phyloP scores from a whole-genome alignment of 1,284 basidiomycete species.

The Fistulinella staudtii region DNA sequence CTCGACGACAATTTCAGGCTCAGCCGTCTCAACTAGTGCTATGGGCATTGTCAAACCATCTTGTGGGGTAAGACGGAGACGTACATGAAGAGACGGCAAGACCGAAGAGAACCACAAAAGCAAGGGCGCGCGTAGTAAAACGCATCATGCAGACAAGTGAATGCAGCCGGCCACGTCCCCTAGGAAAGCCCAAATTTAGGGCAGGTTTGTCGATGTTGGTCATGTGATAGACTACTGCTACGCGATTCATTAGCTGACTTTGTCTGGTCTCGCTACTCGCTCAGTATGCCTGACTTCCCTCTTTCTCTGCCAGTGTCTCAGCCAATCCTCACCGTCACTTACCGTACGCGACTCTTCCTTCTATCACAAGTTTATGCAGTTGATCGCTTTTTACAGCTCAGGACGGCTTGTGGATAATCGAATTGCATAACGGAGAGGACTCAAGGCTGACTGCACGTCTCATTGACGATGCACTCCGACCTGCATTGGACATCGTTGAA shows the following conservation, averaged over 20 bases:
- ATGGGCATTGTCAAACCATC: conserved; percentile 6
- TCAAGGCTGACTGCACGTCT: conserved; percentile 64
- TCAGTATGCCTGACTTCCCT: no score
- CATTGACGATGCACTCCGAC: conserved; percentile 60
- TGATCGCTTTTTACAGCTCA: conserved; percentile 44
- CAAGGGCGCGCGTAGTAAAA: conserved; percentile 15
- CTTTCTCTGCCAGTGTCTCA: conserved; percentile 43
- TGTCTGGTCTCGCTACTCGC: no score
- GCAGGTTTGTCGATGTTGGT: conserved; percentile 15
- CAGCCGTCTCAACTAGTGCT: conserved; percentile 24
- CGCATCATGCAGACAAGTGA: conserved; percentile 21
- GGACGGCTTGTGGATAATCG: conserved; percentile 64
- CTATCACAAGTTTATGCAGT: not conserved
- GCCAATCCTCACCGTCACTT: conserved; percentile 59
- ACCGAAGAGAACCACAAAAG: conserved; percentile 17
- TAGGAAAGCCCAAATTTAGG: conserved; percentile 18
- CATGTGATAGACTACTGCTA: conserved; percentile 20
- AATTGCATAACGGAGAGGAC: conserved; percentile 74
- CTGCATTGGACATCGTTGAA: conserved; percentile 78
- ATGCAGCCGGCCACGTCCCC: conserved; percentile 19
- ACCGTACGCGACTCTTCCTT: conserved; percentile 44
- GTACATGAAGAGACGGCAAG: conserved; percentile 25
- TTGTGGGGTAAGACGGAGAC: conserved; percentile 5
- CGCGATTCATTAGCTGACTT: no score
- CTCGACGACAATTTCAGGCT: conserved; percentile 56